phyloP scores from a whole-genome alignment of 106 monocot species.

The Apostasia ramifera region DNA sequence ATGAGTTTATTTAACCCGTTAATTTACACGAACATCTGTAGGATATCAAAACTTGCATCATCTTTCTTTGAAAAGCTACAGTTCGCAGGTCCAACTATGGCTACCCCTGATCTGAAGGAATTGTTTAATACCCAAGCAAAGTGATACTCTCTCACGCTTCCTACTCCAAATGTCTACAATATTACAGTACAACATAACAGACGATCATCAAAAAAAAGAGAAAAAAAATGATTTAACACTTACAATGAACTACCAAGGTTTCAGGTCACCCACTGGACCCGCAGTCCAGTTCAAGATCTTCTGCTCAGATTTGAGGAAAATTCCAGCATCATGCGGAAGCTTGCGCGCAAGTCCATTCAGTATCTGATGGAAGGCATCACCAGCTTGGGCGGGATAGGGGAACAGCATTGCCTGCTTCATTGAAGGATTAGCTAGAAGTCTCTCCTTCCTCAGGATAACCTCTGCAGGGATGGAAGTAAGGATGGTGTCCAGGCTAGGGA shows the following conservation, averaged over 20 bases:
- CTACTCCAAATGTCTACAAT: too few relatives aligned
- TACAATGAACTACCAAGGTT: slow-evolving; percentile 38
- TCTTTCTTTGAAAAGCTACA: too few relatives aligned
- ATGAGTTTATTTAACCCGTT: too few relatives aligned
- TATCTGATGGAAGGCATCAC: slow-evolving; percentile 68
- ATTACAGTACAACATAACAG: background rate
- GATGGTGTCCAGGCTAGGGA: slow-evolving; percentile 49
- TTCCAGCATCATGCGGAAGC: slow-evolving; percentile 34
- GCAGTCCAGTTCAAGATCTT: slow-evolving; percentile 56
- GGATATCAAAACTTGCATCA: too few relatives aligned
- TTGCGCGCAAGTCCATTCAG: slow-evolving; percentile 64
- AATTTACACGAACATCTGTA: too few relatives aligned
- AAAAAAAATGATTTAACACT: background rate
- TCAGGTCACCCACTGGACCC: slow-evolving; percentile 48
- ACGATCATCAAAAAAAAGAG: background rate
- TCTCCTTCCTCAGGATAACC: slow-evolving; percentile 51
- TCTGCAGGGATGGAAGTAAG: slow-evolving; percentile 47
- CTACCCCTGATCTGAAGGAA: too few relatives aligned
- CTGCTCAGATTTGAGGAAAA: slow-evolving; percentile 29
- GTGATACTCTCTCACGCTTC: too few relatives aligned
- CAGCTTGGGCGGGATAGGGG: slow-evolving; percentile 52
- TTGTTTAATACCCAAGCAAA: too few relatives aligned
- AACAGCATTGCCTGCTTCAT: slow-evolving; percentile 73
- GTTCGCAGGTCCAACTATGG: too few relatives aligned
- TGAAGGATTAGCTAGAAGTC: slow-evolving; percentile 55